Conservation (phyloP, 257 asterid species). For the Nicotiana obtusifolia region DNA sequence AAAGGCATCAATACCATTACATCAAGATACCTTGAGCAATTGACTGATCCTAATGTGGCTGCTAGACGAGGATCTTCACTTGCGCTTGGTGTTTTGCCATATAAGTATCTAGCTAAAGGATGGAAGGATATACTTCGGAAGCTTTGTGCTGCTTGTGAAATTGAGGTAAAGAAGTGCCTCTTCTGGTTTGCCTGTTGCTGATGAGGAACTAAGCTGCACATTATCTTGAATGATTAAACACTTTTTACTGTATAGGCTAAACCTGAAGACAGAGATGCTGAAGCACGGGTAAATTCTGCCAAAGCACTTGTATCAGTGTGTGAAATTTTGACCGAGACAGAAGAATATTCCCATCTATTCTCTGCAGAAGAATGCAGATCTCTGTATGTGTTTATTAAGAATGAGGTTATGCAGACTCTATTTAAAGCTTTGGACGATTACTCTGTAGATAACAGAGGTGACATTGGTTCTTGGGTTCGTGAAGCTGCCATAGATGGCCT, state of each 20-base stretch:
- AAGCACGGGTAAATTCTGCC: conserved; percentile 87
- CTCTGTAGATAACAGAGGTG: conserved; percentile 94
- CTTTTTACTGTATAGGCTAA: conserved; percentile 50
- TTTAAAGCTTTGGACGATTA: conserved; percentile 89
- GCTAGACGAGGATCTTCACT: conserved; percentile 94
- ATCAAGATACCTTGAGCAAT: conserved; percentile 66
- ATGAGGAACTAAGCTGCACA: not conserved
- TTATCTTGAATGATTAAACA: conserved; percentile 6
- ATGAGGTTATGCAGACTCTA: conserved; percentile 72
- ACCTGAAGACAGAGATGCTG: conserved; percentile 90
- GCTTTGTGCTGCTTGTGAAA: conserved; percentile 61
- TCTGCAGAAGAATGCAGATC: conserved; percentile 46
- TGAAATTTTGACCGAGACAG: conserved; percentile 51
- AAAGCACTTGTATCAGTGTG: conserved; percentile 78
- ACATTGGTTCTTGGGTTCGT: conserved; percentile 99
- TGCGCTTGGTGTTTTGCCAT: conserved; percentile 78
- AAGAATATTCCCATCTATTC: conserved; percentile 33
- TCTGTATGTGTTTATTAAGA: conserved; percentile 48
- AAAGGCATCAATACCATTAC: conserved; percentile 44
- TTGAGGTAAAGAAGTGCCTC: conserved; percentile 54
- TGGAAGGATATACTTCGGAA: conserved; percentile 65
- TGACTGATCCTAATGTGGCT: conserved; percentile 83
- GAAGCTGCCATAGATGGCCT: conserved; percentile 94
- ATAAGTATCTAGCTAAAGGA: conserved; percentile 51
- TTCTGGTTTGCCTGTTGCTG: conserved; percentile 12